Percentiles rank a stretch among this genome's conserved stretches.
These are phyloP conservation scores for Teunomyces aglyptinius DNA, from an alignment of 805 yeast genomes.

Conservation along the genomic window DNA sequence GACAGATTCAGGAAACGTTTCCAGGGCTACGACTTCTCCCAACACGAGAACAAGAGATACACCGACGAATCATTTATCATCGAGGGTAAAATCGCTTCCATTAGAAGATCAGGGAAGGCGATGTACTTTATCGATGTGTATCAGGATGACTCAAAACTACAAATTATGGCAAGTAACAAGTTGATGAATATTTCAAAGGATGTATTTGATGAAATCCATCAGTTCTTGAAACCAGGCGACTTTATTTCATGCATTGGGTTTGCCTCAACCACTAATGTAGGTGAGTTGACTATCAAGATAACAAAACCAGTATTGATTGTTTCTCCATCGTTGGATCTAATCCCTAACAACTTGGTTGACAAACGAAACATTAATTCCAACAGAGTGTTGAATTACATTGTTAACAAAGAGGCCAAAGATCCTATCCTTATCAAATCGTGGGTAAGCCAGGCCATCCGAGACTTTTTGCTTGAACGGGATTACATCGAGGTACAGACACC, in stretches of 20 bases:
- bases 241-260: slow-evolving; percentile 60
- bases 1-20: slow-evolving; percentile 38
- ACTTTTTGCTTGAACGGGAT: slow-evolving; percentile 49
- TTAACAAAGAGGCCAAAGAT: slow-evolving; percentile 50
- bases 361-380: slow-evolving; percentile 57
- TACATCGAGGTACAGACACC: slow-evolving; percentile 92
- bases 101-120: slow-evolving; percentile 67
- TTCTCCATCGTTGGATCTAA: slow-evolving; percentile 63
- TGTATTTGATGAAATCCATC: slow-evolving; percentile 41
- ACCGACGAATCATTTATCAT: slow-evolving; percentile 10
- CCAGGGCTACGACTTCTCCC: slow-evolving; percentile 15
- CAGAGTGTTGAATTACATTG: slow-evolving; percentile 71
- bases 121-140: slow-evolving; percentile 65
- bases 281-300: slow-evolving; percentile 73
- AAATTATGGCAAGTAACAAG: slow-evolving; percentile 58
- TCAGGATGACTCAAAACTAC: slow-evolving; percentile 60
- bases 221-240: slow-evolving; percentile 67
- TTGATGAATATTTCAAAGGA: slow-evolving; percentile 41
- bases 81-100: slow-evolving; percentile 58
- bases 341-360: slow-evolving; percentile 65
- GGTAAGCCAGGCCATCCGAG: slow-evolving; percentile 55
- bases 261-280: slow-evolving; percentile 74
- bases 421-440: slow-evolving; percentile 50
- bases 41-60: slow-evolving; percentile 9
- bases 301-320: slow-evolving; percentile 49